Percentiles rank a stretch among this genome's conserved stretches.
These are phyloP conservation scores for Leccinum disarticulatum DNA, from an alignment of 768 basidiomycete species.

Conservation along the genomic window DNA sequence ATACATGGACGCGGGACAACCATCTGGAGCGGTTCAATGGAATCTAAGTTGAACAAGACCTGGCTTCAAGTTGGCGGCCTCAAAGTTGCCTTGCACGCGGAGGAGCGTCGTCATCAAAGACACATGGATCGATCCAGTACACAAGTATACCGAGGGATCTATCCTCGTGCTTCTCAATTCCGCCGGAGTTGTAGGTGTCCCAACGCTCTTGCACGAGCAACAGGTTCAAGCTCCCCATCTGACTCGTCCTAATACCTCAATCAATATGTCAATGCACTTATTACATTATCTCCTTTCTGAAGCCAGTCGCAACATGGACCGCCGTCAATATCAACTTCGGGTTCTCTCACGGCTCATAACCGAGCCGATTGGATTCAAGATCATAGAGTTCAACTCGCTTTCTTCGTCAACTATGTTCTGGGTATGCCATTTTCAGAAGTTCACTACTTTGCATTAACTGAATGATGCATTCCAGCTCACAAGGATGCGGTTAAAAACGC, in stretches of 20 bases:
- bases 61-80: too few relatives aligned
- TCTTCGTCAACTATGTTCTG: neutral
- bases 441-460: neutral
- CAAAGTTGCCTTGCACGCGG: neutral
- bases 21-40: too few relatives aligned
- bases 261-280: neutral
- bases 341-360: neutral
- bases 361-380: neutral
- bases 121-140: neutral
- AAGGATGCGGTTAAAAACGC: neutral
- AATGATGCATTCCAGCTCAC: neutral
- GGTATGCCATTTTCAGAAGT: neutral
- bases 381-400: neutral
- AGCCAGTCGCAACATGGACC: neutral
- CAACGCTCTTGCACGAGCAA: neutral
- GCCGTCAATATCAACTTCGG: neutral
- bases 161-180: neutral
- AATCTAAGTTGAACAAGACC: too few relatives aligned
- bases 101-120: neutral
- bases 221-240: neutral
- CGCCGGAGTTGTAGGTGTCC: neutral
- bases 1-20: too few relatives aligned
- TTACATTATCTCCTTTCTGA: neutral
- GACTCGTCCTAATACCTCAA: neutral
- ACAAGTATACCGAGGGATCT: neutral